A percentile compares a stretch with the other conserved stretches of the same genome.
Evolutionary conservation across 1,284 basidiomycete genomes (phyloP).

Genomic region (Ustilago shanxiensis): DNA sequence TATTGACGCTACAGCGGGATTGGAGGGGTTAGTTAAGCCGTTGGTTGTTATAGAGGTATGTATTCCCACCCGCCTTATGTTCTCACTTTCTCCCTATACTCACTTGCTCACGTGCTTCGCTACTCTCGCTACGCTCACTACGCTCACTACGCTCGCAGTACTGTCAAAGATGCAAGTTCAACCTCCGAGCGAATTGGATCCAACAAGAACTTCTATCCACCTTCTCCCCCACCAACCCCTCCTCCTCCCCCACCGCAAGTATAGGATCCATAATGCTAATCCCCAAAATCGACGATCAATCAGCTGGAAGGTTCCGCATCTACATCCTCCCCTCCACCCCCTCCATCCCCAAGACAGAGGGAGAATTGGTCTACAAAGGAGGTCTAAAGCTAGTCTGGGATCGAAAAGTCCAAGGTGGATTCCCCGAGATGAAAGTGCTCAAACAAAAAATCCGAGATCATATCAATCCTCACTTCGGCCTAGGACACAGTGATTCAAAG

Average conservation of each 20-base stretch:
- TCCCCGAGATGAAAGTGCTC: conserved; percentile 37
- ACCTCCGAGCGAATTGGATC: conserved; percentile 42
- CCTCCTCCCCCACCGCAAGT: background rate
- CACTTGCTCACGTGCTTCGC: background rate
- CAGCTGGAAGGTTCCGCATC: conserved; percentile 25
- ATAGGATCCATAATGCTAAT: conserved; percentile 20
- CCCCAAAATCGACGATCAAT: conserved; percentile 15
- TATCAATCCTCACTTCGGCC: conserved; percentile 18
- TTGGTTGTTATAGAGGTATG: conserved; percentile 39
- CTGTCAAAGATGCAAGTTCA: conserved; percentile 45
- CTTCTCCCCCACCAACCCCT: conserved; percentile 12
- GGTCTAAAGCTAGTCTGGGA: conserved; percentile 28
- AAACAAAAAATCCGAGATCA: conserved; percentile 36
- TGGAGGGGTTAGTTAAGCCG: conserved; percentile 18
- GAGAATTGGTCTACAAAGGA: background rate
- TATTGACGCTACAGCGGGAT: background rate
- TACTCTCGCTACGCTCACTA: background rate
- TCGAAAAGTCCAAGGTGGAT: conserved; percentile 25
- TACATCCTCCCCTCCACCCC: conserved; percentile 11
- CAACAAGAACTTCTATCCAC: conserved; percentile 45
- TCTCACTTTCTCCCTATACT: background rate
- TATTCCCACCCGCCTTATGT: background rate
- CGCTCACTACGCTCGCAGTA: conserved; percentile 16
- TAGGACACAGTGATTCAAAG: conserved; percentile 37
- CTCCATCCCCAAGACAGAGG: background rate